Percentiles rank a stretch among this genome's conserved stretches.
phyloP scores from a whole-genome alignment of 805 yeast species.

The Candida michaelii region DNA sequence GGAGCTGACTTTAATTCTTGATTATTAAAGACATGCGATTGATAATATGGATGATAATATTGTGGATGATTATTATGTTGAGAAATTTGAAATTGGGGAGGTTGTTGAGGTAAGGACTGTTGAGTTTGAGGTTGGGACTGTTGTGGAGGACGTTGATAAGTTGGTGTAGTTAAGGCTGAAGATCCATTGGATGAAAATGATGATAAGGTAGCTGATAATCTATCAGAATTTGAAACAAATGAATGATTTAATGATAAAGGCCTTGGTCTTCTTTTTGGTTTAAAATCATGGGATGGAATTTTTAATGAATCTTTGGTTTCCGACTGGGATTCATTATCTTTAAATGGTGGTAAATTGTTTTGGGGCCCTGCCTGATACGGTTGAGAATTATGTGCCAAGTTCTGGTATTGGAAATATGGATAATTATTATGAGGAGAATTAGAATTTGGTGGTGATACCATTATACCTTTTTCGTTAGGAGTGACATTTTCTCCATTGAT shows the following conservation, averaged over 20 bases:
- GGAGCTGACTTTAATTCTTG: constrained; percentile 24
- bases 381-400: too few relatives aligned
- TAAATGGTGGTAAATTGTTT: background rate
- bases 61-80: background rate
- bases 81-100: background rate
- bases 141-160: constrained; percentile 4
- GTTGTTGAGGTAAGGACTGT: background rate
- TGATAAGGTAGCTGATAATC: constrained; percentile 14
- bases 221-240: constrained; percentile 21
- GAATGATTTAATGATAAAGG: constrained; percentile 39
- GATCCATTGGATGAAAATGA: constrained; percentile 12
- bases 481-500: background rate
- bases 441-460: constrained; percentile 30
- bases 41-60: constrained; percentile 4
- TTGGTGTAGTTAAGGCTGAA: constrained; percentile 10
- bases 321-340: background rate
- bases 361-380: background rate
- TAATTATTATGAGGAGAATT: constrained; percentile 20
- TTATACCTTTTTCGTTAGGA: constrained; percentile 1
- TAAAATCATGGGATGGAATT: constrained; percentile 27
- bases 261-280: constrained; percentile 40
- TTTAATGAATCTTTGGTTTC: constrained; percentile 13
- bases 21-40: constrained; percentile 5
- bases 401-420: constrained; percentile 15
- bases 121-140: background rate